Evolutionary conservation across 2,329 filamentous ascomycete genomes (phyloP).

Genomic region (Dothideomycetidae sp.): DNA sequence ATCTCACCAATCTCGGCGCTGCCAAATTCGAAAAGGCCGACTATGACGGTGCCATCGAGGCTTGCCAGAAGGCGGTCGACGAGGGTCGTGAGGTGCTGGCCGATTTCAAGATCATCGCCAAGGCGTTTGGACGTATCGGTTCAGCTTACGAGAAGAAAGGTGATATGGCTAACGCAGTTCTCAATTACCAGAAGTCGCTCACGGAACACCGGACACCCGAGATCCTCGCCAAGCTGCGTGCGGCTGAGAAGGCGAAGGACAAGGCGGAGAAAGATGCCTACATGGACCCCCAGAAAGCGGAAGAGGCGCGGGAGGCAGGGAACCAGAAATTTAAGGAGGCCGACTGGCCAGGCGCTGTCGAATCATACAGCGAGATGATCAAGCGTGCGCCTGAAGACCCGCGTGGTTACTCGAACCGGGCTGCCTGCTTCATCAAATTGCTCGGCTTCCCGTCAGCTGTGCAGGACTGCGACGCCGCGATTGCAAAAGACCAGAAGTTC

Average conservation of each 20-base stretch:
- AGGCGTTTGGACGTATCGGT: constrained; percentile 92
- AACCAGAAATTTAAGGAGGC: constrained; percentile 95
- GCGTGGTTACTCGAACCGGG: constrained; percentile 92
- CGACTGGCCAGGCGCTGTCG: constrained; percentile 90
- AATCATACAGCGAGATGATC: constrained; percentile 90
- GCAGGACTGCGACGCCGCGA: constrained; percentile 80
- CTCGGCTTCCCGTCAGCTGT: constrained; percentile 90
- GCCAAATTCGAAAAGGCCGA: constrained; percentile 95
- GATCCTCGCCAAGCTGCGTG: constrained; percentile 79
- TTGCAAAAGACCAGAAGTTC: constrained; percentile 81
- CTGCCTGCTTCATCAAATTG: constrained; percentile 90
- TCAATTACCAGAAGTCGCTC: constrained; percentile 83
- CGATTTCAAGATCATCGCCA: constrained; percentile 96
- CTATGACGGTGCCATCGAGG: constrained; percentile 71
- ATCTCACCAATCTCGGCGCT: constrained; percentile 89
- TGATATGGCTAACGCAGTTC: constrained; percentile 64
- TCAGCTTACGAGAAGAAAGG: constrained; percentile 84
- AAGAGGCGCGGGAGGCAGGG: constrained; percentile 86
- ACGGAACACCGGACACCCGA: constrained; percentile 96
- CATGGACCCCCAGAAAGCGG: constrained; percentile 79
- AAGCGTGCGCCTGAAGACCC: constrained; percentile 89
- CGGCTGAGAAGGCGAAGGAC: constrained; percentile 73
- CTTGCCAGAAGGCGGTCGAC: constrained; percentile 76
- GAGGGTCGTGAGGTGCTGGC: constrained; percentile 80
- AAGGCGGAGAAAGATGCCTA: constrained; percentile 66